A percentile compares a stretch with the other conserved stretches of the same genome.
Evolutionary conservation across 352 stramenopile genomes (phyloP).

Genomic region (Aphanomyces cochlioides): DNA sequence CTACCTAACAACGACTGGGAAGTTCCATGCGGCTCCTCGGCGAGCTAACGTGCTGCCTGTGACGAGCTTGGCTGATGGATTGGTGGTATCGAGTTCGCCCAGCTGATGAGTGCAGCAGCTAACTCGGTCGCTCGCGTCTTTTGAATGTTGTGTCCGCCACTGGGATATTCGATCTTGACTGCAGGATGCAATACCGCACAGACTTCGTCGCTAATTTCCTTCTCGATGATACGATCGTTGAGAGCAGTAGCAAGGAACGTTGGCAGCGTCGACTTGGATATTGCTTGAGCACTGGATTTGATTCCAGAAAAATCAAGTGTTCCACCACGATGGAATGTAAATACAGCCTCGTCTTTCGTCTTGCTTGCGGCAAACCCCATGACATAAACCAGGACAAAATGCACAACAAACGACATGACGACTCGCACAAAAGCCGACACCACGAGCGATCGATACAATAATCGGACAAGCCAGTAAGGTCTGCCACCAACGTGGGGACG

Average conservation of each 20-base stretch:
- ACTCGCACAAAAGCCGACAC: neutral
- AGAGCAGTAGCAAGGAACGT: neutral
- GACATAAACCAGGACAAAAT: neutral
- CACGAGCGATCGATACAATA: neutral
- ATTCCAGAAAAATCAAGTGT: neutral
- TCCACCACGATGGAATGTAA: neutral
- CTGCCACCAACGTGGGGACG: slow-evolving; percentile 39
- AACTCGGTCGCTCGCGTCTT: slow-evolving; percentile 5
- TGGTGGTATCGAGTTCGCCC: neutral
- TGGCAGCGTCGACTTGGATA: neutral
- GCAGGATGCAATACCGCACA: neutral
- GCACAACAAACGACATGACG: neutral
- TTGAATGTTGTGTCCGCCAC: slow-evolving; percentile 10
- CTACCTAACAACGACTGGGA: too few relatives aligned
- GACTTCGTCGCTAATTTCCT: neutral
- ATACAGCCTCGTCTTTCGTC: neutral
- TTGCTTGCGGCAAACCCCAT: neutral
- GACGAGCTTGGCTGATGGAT: too few relatives aligned
- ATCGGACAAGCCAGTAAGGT: neutral
- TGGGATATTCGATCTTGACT: neutral
- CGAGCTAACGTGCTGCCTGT: too few relatives aligned
- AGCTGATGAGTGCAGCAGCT: neutral
- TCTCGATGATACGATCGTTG: neutral
- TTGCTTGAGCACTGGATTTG: neutral
- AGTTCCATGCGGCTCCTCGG: too few relatives aligned